Evolutionary conservation across 345 rosid genomes (phyloP), one percentile per base, ranked within the genome.

Genomic region (Trapa incisa): DNA sequence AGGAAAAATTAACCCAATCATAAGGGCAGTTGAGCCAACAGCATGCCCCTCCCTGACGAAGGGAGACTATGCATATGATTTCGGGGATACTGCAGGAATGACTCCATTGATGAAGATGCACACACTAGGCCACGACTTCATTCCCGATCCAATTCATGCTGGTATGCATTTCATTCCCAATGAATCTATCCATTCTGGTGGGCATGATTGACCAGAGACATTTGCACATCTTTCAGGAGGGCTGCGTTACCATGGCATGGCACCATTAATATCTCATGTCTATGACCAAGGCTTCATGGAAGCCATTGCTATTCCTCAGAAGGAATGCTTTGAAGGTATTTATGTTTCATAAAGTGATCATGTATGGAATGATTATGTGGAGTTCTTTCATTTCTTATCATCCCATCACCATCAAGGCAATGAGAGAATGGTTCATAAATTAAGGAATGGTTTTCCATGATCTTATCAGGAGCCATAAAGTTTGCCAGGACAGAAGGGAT

Each of bases 71-170:
- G 89, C 97, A n/a, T 89, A 90, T 71, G 97, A 93, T 76, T 93
- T 69, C 43, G 97, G 94, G 0, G 98, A 89, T 64, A 88, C 92
- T 0, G 98, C 86, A 12, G 97, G 97, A 71, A 29, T 93, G 86
- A 93, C 97, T 62, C 98, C 98, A 43, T 73, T 93, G 82, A 87
- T 90, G 98, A 93, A 93, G 94, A 90, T 93, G 98, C 98, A 93
- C 72, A 93, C 98, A 48, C 84, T 93, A 32, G 98, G 98, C 36
- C 98, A 93, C 43, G 96, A 88, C 77, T 93, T 93, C 79, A 85
- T 93, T 73, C 98, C 97, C 4, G 97, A 93, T 70, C 97, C 97
- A n/a, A 93, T 93, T 73, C 98, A 93, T 64, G 87, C 97, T 0
- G 98, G 97, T 93, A 81, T 71, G 50, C 65, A 61, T 12, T 36